A percentile compares a stretch with the other conserved stretches of the same genome.
phyloP scores from a whole-genome alignment of 2,329 filamentous ascomycete genomes.

The Claviceps maximensis region DNA sequence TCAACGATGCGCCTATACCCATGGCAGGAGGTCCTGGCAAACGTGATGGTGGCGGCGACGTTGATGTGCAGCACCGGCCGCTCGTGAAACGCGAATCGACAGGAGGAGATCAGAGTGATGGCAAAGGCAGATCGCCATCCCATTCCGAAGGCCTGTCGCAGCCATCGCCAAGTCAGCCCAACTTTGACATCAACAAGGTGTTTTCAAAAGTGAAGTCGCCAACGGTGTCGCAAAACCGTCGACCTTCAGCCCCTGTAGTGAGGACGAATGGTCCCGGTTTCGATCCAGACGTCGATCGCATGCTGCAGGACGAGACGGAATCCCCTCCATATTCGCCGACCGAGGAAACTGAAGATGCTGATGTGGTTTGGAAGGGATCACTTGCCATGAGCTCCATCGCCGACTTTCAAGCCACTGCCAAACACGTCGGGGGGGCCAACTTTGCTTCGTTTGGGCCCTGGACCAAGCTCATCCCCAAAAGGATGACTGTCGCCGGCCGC shows the following conservation, averaged over 20 bases:
- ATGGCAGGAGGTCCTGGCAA: constrained; percentile 10
- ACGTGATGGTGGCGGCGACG: neutral
- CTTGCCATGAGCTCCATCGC: constrained; percentile 66
- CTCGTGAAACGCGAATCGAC: constrained; percentile 24
- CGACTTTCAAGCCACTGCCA: constrained; percentile 63
- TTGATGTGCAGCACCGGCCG: constrained; percentile 8
- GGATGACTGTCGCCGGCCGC: constrained; percentile 60
- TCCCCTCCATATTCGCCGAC: constrained; percentile 75
- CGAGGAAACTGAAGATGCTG: constrained; percentile 54
- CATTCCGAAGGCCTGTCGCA: constrained; percentile 29
- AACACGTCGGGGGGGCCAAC: constrained; percentile 74
- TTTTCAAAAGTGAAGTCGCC: constrained; percentile 76
- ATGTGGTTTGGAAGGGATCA: constrained; percentile 65
- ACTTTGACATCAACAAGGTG: constrained; percentile 77
- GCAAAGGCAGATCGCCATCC: constrained; percentile 22
- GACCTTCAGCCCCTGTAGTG: constrained; percentile 33
- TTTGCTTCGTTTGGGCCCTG: constrained; percentile 52
- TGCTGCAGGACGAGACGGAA: constrained; percentile 69
- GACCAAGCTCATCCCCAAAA: constrained; percentile 60
- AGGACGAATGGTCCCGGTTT: constrained; percentile 46
- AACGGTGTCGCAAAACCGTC: constrained; percentile 31
- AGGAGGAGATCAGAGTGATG: constrained; percentile 15
- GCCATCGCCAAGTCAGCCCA: constrained; percentile 39
- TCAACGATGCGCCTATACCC: constrained; percentile 23
- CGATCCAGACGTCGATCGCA: constrained; percentile 79